These are phyloP conservation scores for Euryodendron excelsum DNA, from an alignment of 148 eudicot genomes.

Conservation along the genomic window DNA sequence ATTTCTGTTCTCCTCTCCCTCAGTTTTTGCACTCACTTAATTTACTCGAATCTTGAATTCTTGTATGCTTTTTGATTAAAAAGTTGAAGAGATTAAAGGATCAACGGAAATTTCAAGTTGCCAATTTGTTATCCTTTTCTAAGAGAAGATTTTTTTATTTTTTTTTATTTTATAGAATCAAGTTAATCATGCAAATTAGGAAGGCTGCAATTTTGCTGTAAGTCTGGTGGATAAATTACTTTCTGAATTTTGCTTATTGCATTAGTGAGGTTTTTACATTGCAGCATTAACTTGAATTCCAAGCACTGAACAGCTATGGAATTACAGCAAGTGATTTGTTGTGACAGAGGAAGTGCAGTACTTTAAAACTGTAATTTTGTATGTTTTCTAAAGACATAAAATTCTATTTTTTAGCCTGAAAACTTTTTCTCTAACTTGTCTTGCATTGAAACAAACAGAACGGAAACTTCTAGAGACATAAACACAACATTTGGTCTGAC, in stretches of 20 bases:
- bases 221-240: neutral
- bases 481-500: slow-evolving; percentile 16
- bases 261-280: neutral
- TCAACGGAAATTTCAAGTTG: neutral
- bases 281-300: neutral
- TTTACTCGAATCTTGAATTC: neutral
- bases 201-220: neutral
- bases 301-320: neutral
- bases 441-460: neutral
- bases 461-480: neutral
- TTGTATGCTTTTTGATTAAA: neutral
- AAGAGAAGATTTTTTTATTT: neutral
- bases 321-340: neutral
- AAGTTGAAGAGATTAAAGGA: neutral
- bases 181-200: neutral
- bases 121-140: neutral
- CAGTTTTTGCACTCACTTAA: neutral
- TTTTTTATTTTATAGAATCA: neutral
- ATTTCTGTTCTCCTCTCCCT: neutral
- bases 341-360: neutral
- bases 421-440: neutral
- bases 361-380: neutral
- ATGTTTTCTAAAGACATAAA: neutral
- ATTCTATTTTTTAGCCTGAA: neutral
- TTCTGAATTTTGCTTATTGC: neutral